phyloP scores from a whole-genome alignment of 331 rosid species.

The Dryas integrifolia region DNA sequence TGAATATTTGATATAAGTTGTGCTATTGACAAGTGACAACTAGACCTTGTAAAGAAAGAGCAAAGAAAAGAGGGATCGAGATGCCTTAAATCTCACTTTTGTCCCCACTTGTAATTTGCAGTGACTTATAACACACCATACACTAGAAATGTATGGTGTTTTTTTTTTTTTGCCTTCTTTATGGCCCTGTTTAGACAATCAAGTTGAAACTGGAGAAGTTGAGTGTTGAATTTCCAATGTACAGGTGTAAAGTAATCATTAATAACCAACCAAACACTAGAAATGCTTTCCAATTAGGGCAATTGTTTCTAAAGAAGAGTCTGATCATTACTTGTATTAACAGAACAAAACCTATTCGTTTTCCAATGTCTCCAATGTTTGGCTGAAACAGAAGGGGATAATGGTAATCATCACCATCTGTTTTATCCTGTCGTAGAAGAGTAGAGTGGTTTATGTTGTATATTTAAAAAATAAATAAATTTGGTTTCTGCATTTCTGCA shows the following conservation, averaged over 20 bases:
- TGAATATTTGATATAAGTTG: neutral
- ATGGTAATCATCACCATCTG: constrained; percentile 36
- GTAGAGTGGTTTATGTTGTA: neutral
- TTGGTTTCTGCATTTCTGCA: constrained; percentile 25
- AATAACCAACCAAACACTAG: too few species aligned
- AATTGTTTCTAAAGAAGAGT: too few species aligned
- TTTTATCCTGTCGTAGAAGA: neutral
- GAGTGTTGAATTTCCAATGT: too few species aligned
- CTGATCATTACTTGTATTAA: too few species aligned
- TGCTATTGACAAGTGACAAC: constrained; percentile 5
- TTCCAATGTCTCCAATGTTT: constrained; percentile 59
- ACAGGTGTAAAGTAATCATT: too few species aligned
- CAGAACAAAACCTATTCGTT: neutral
- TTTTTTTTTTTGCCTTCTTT: too few species aligned
- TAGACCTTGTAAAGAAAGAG: neutral
- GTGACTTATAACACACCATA: neutral
- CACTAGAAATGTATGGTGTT: too few species aligned
- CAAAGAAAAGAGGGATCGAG: neutral
- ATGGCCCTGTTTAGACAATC: too few species aligned
- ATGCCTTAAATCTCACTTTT: constrained; percentile 19
- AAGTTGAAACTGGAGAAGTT: too few species aligned
- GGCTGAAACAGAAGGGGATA: constrained; percentile 47
- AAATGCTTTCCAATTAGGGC: too few species aligned
- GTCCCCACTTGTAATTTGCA: constrained; percentile 10
- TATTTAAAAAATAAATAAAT: neutral